Evolutionary conservation across 306 rosid species (phyloP), one percentile per base, ranked within the genome.

Genomic region (Astragalus glycyphyllos): DNA sequence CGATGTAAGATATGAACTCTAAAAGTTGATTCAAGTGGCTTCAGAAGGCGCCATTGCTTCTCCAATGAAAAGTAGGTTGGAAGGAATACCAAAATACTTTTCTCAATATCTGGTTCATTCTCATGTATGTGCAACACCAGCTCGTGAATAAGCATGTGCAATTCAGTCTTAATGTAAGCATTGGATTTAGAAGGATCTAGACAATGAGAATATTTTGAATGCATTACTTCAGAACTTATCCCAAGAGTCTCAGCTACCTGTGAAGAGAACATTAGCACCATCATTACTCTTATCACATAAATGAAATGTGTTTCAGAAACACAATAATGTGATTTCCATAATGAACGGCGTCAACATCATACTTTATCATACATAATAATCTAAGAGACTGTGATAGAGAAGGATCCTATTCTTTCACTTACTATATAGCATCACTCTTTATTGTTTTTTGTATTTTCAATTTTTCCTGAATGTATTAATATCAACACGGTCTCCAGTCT

Each of bases 11-110:
- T 84, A 78, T 89, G 87, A 78, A 92, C 81, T 80, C 85, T 78
- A 80, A 92, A 92, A 55, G 88, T 77, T 71, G 92, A 84, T 44
- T 69, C 86, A 60, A 84, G 82, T 5, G 92, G 87, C 83, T 72
- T 86, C 86, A 92, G 71, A 69, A 86, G 89, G 79, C 78, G 58
- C 95, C 96, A 87, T 77, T 92, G 98, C 77, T 81, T 81, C 86
- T 84, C 95, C 76, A 92, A 78, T 10, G 96, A 80, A 81, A 50
- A 50, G 82, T 92, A 92, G 32, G 98, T 92, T 32, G 98, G 98
- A 80, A 92, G 98, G 79, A 92, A 92, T 72, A 92, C 79, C 84
- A 92, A 77, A 72, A 92, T 89, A 86, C 98, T 82, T 86, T 85
- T 92, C 72, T 87, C 96, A 71, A 92, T 87, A 75, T 92, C 98